Evolutionary conservation across 2,329 filamentous ascomycete genomes (phyloP).

Genomic region (Monilinia fructigena): DNA sequence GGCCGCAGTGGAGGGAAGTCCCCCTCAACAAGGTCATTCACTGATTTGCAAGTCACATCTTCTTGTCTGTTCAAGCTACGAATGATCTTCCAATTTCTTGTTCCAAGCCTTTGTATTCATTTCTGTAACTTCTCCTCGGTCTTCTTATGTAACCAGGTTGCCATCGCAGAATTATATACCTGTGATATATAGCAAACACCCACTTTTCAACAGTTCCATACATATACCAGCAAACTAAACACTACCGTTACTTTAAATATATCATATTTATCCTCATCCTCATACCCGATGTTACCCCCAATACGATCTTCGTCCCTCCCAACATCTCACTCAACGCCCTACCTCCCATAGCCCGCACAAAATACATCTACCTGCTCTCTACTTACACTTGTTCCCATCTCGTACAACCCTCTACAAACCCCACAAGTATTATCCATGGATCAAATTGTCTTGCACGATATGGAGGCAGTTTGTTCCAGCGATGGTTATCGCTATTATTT

Average conservation of each 20-base stretch:
- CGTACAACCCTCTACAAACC: slow-evolving; percentile 1
- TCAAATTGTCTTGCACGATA: background rate
- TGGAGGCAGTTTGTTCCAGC: background rate
- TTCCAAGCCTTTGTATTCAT: too few relatives aligned
- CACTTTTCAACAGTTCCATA: background rate
- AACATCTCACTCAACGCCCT: background rate
- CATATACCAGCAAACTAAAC: background rate
- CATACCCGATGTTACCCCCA: background rate
- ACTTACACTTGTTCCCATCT: background rate
- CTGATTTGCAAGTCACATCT: background rate
- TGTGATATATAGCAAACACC: background rate
- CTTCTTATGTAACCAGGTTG: background rate
- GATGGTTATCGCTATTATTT: slow-evolving; percentile 4
- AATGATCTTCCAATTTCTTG: background rate
- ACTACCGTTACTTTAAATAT: background rate
- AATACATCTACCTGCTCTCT: slow-evolving; percentile 3
- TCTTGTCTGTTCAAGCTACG: too few relatives aligned
- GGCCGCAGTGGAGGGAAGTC: background rate
- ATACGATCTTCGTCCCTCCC: background rate
- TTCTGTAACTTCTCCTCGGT: background rate
- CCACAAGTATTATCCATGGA: background rate
- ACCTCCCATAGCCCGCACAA: background rate
- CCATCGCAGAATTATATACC: too few relatives aligned
- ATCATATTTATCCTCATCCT: background rate
- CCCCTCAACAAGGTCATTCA: background rate